These are phyloP conservation scores for Mitragyna speciosa DNA, from an alignment of 257 asterid genomes.

Conservation along the genomic window DNA sequence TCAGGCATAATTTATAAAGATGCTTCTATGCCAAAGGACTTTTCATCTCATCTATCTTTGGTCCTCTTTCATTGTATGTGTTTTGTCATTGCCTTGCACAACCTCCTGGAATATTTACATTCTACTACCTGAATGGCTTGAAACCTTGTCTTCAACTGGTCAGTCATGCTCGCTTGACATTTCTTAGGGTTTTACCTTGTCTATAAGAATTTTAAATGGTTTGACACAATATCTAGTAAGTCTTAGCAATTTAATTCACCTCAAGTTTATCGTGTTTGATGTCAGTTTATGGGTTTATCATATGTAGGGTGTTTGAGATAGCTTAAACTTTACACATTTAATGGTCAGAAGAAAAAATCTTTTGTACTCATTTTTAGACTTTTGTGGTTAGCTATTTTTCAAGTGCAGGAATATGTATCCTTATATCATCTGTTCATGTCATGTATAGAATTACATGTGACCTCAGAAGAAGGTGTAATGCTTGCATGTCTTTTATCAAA, in stretches of 20 bases:
- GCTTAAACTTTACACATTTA: not conserved
- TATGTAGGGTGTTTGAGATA: not conserved
- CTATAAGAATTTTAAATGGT: not conserved
- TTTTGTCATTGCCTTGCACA: not conserved
- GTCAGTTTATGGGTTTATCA: not conserved
- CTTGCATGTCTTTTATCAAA: not conserved
- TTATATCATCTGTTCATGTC: not conserved
- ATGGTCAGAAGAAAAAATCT: not conserved
- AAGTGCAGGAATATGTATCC: not conserved
- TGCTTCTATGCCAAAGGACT: not conserved
- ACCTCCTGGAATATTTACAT: not conserved
- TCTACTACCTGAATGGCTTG: not conserved
- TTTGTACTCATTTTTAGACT: not conserved
- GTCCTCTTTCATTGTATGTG: not conserved
- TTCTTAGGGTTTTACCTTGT: not conserved
- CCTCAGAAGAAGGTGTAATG: not conserved
- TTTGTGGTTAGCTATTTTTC: not conserved
- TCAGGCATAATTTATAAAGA: not conserved
- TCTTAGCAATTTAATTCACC: not conserved
- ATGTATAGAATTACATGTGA: not conserved
- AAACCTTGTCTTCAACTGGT: not conserved
- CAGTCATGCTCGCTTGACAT: not conserved
- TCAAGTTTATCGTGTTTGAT: not conserved
- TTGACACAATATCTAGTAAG: not conserved
- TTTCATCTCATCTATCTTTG: not conserved